Evolutionary conservation across 352 stramenopile genomes (phyloP).

Genomic region (Phytophthora kernoviae): DNA sequence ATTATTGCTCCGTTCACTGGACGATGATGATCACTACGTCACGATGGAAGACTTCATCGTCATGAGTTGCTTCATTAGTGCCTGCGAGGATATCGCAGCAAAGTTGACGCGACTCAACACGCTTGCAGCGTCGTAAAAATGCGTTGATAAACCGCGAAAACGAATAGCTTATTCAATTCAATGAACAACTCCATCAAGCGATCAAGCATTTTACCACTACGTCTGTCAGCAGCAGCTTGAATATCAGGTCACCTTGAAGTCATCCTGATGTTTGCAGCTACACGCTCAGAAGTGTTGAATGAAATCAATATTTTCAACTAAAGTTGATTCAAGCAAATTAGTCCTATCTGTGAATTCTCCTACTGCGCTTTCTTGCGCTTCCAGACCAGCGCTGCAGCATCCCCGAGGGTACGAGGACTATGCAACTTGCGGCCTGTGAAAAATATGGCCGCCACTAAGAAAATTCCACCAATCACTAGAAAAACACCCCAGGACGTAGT

Average conservation of each 20-base stretch:
- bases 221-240: neutral
- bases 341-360: neutral
- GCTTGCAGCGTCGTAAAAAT: conserved; percentile 45
- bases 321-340: conserved; percentile 5
- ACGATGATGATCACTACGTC: conserved; percentile 32
- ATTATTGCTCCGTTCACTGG: conserved; percentile 37
- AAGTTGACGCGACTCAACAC: conserved; percentile 58
- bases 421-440: conserved; percentile 55
- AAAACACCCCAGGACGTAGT: conserved; percentile 62
- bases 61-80: conserved; percentile 71
- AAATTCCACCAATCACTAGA: conserved; percentile 56
- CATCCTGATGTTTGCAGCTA: no score
- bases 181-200: no score
- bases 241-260: no score
- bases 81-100: conserved; percentile 54
- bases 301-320: no score
- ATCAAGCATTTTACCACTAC: conserved; percentile 24
- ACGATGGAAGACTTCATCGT: conserved; percentile 69
- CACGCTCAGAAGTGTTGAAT: no score
- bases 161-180: no score
- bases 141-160: neutral
- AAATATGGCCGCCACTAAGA: conserved; percentile 47
- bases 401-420: conserved; percentile 52
- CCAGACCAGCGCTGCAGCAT: conserved; percentile 58
- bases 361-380: conserved; percentile 56